Base-by-base conservation (phyloP, 257 asterid species). In the Solanum pennellii region DNA sequence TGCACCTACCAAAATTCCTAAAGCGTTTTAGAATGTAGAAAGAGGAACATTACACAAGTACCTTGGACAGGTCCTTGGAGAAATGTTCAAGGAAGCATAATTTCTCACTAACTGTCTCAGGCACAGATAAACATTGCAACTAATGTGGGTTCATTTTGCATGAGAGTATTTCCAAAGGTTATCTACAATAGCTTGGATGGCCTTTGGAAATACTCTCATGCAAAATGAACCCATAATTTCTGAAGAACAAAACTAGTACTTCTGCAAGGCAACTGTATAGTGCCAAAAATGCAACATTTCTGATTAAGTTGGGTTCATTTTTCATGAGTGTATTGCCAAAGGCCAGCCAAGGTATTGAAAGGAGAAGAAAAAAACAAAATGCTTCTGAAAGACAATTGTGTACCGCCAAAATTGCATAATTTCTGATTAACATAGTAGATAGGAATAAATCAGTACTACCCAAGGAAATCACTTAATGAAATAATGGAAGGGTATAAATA, bases 1-100 rank as follows among this genome's bases (percentile, higher is more conserved):
- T 97, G 98, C 92, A 97, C 99, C 98, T 97, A 84, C n/a, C 41
- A 45, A 71, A 65, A 86, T 45, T 86, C 73, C 37, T 49, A 49
- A 86, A 86, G 83, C 41, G 20, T 18, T 44, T 45, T 86, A 27
- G 69, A 79, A 20, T n/a, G 37, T 73, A 47, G 84, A 56, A 72
- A 86, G 82, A 73, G 33, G 41, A 35, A 74, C n/a, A 66, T 52
- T 7, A 44, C 41, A 44, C 68, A 29, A 44, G 8, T 15, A 74
- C 13, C 56, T 52, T 16, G 27, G 9, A 65, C 37, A n/a, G 71
- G 11, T n/a, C 35, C 60, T 76, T 41, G 83, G 59, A 76, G 37
- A 76, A 76, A 76, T 76, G 18, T 80, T 49, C 69, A 82, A 82
- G 69, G 69, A 49, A 49, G 42, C 29, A 29, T 29, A 82, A 49